Evolutionary conservation across 176 grass and related monocot genomes (phyloP).

Genomic region (Cenchrus purpureus): DNA sequence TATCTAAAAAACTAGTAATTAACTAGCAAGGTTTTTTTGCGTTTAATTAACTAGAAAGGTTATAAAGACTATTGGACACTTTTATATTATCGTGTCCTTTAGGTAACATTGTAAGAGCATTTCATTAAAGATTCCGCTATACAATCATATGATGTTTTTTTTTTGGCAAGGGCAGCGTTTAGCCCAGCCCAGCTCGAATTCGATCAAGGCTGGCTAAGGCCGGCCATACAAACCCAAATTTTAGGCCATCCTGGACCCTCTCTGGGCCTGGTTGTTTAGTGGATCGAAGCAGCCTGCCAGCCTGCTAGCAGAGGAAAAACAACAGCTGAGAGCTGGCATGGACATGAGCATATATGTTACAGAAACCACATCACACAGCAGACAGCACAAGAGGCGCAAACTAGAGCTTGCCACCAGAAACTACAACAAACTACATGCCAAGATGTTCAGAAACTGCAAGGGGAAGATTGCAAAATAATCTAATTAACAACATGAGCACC

Average conservation of each 20-base stretch:
- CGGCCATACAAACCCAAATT: background rate
- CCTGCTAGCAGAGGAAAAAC: background rate
- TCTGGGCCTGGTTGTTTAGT: background rate
- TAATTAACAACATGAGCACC: background rate
- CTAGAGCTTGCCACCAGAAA: background rate
- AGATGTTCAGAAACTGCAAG: constrained; percentile 8
- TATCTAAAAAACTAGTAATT: too few species aligned
- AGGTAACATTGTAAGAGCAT: too few species aligned
- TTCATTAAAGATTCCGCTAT: too few species aligned
- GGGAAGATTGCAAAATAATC: too few species aligned
- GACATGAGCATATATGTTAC: background rate
- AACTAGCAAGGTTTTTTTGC: too few species aligned
- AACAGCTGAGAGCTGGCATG: background rate
- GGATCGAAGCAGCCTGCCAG: background rate
- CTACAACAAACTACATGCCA: too few species aligned
- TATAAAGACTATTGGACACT: too few species aligned
- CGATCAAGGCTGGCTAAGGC: background rate
- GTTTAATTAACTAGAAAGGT: too few species aligned
- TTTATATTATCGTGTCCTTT: too few species aligned
- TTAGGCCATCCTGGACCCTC: background rate
- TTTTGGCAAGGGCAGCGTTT: too few species aligned
- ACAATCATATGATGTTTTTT: too few species aligned
- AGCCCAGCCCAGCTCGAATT: background rate
- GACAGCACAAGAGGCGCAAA: background rate
- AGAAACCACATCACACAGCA: background rate